Evolutionary conservation across 768 basidiomycete species (phyloP).

Genomic region (Collybia mongolica): DNA sequence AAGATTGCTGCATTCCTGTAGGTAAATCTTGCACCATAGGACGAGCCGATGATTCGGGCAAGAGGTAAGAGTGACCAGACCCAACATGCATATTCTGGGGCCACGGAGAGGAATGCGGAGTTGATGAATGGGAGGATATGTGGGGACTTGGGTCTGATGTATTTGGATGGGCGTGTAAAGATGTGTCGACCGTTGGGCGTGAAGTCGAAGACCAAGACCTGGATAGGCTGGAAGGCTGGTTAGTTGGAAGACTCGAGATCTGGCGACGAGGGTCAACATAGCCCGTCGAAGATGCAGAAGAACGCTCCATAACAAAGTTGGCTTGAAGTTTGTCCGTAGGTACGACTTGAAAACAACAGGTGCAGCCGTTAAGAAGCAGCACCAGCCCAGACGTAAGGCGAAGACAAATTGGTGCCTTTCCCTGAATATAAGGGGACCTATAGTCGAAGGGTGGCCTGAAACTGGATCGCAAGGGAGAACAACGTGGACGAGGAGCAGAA

Average conservation of each 20-base stretch:
- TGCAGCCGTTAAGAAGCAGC: too few relatives aligned
- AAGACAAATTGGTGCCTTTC: not conserved
- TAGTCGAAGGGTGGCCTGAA: too few relatives aligned
- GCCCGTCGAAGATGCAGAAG: conserved; percentile 26
- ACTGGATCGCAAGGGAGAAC: too few relatives aligned
- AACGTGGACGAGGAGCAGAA: too few relatives aligned
- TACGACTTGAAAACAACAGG: too few relatives aligned
- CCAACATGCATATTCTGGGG: conserved; percentile 28
- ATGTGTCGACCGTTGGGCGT: conserved; percentile 36
- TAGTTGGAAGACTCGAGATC: conserved; percentile 20
- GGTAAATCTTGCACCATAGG: conserved; percentile 10
- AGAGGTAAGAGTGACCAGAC: conserved; percentile 12
- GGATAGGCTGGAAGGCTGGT: conserved; percentile 6
- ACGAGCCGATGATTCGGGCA: conserved; percentile 13
- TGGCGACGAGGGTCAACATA: conserved; percentile 23
- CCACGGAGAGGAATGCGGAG: conserved; percentile 33
- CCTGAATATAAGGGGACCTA: too few relatives aligned
- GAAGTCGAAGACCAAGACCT: conserved; percentile 22
- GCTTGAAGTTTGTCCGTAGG: too few relatives aligned
- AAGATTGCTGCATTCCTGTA: conserved; percentile 16
- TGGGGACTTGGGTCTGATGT: conserved; percentile 26
- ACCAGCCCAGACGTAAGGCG: too few relatives aligned
- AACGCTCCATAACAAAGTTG: conserved; percentile 14
- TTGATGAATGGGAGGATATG: conserved; percentile 29
- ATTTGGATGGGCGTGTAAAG: conserved; percentile 18